These are phyloP conservation scores for Castanospermum australe DNA, from an alignment of 306 rosid species.

Conservation along the genomic window DNA sequence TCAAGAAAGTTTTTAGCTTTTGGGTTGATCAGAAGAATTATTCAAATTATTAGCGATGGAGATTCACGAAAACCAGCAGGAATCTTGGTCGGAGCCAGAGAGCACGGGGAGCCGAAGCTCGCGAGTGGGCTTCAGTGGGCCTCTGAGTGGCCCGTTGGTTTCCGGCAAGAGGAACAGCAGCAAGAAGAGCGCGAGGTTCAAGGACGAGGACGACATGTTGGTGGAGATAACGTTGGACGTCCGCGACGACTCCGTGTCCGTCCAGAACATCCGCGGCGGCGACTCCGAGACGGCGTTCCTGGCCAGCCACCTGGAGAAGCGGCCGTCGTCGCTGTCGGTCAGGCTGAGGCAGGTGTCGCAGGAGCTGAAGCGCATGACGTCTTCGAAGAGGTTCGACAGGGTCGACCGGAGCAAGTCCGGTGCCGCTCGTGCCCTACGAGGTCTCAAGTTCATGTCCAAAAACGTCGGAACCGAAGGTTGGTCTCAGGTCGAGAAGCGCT, in stretches of 20 bases:
- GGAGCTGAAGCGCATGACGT: constrained; percentile 74
- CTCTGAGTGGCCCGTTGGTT: constrained; percentile 59
- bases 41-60: constrained; percentile 41
- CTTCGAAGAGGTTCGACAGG: constrained; percentile 54
- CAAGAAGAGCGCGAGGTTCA: constrained; percentile 57
- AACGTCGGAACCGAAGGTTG: constrained; percentile 72
- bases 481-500: constrained; percentile 64
- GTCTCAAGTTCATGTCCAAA: constrained; percentile 77
- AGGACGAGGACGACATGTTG: constrained; percentile 50
- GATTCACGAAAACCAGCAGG: constrained; percentile 52
- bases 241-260: constrained; percentile 60
- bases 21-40: background rate
- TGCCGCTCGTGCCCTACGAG: constrained; percentile 72
- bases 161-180: constrained; percentile 44
- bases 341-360: constrained; percentile 72
- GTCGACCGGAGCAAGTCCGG: constrained; percentile 72
- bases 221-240: constrained; percentile 87
- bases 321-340: constrained; percentile 49
- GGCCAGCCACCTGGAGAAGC: constrained; percentile 58
- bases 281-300: constrained; percentile 66
- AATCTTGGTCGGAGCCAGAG: constrained; percentile 58
- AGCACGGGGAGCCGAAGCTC: constrained; percentile 49
- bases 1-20: background rate
- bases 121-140: constrained; percentile 65
- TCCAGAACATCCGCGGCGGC: constrained; percentile 69